Percentiles rank a stretch among this genome's conserved stretches.
These are phyloP conservation scores for Pythium coloratum DNA, from an alignment of 352 stramenopile genomes.

Conservation along the genomic window DNA sequence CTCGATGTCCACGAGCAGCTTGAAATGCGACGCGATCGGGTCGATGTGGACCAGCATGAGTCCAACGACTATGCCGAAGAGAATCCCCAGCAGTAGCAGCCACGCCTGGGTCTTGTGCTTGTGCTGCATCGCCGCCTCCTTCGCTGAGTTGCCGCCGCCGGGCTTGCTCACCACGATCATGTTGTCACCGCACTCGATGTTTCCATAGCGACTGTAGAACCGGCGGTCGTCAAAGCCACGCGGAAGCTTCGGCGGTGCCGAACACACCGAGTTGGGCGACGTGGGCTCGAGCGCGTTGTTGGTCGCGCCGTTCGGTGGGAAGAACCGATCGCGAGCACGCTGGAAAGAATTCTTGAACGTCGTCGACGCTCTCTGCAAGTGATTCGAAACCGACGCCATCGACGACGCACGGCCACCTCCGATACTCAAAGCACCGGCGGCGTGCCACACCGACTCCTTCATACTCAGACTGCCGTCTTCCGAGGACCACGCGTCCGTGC, in stretches of 20 bases:
- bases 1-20: conserved; percentile 17
- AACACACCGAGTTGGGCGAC: conserved; percentile 46
- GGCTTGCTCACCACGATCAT: conserved; percentile 26
- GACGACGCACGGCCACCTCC: conserved; percentile 15
- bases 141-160: conserved; percentile 5
- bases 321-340: conserved; percentile 30
- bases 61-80: conserved; percentile 39
- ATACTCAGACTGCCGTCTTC: conserved; percentile 31
- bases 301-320: conserved; percentile 12
- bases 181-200: conserved; percentile 29
- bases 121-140: conserved; percentile 9
- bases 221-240: conserved; percentile 43
- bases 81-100: conserved; percentile 29
- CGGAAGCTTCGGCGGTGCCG: conserved; percentile 36
- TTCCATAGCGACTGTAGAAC: conserved; percentile 44
- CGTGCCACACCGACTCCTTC: conserved; percentile 40
- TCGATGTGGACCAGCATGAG: conserved; percentile 34
- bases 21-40: conserved; percentile 31
- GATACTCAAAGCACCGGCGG: conserved; percentile 19
- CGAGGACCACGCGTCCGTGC: conserved; percentile 15
- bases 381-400: conserved; percentile 25
- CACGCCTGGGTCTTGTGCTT: conserved; percentile 16
- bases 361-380: conserved; percentile 42
- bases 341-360: conserved; percentile 43
- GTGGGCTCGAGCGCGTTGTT: conserved; percentile 26